Evolutionary conservation across 2,329 filamentous ascomycete species (phyloP), one percentile per base, ranked within the genome.

Genomic region (Cercospora sp.): DNA sequence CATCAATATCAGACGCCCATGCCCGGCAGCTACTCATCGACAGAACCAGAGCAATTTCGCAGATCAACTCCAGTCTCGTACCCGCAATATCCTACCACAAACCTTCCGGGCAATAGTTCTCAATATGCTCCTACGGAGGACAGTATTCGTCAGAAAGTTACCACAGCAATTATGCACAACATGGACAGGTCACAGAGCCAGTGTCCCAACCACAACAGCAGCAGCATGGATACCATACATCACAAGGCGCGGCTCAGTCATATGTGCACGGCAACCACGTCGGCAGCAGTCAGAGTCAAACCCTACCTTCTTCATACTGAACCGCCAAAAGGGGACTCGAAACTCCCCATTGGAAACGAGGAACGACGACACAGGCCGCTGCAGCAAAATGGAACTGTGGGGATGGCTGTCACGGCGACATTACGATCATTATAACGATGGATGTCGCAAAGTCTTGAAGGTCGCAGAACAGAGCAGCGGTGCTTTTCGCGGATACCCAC

Each of bases 61-160:
- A 63, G 70, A 66, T 61, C 64, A 32, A 71, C 69, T n/a, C 69
- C 72, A 12, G 70, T 72, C n/a, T 63, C 69, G 2, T 77, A 76
- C 66, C 66, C 69, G 18, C 72, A 74, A 13, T 78, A 76, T 65
- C 71, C 73, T 43, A 61, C 69, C 6, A 66, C 72, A 9, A 70
- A 57, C 58, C 74, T 69, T 49, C 67, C 74, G 24, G 63, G 73
- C 10, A 74, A 75, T 12, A 65, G 72, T 37, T 70, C 74, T 18
- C 75, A 75, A 45, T 77, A 76, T 30, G 63, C 67, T 63, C 62
- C 8, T 75, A 72, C 34, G 61, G 68, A 18, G 51, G 69, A 43
- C 70, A 70, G 3, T 75, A 73, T 34, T 61, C 72, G 10, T 68
- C 61, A 26, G 70, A 64, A 68, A 68, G 43, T 53, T 68, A 65